Evolutionary conservation across 495 filamentous ascomycete species (phyloP), one percentile per base, ranked within the genome.

Genomic region (Aspergillus cristatus): DNA sequence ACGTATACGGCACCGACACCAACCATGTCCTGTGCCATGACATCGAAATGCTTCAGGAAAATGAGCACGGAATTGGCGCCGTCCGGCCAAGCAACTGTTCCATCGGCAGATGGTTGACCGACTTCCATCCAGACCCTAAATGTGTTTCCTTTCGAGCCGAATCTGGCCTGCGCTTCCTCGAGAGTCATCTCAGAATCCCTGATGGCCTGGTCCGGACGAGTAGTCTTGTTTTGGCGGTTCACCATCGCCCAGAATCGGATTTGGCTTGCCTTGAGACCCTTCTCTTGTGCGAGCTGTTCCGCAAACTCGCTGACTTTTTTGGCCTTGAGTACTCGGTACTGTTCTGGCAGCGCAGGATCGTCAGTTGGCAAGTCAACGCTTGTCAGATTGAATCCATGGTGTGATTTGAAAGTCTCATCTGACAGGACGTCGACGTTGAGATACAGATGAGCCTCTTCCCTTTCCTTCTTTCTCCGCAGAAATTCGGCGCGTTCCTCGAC

Each of bases 181-280:
- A 96, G 66, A 5, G 81, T 85, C 60, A 86, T 82, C n/a, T 79
- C 70, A 2, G 74, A 62, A 39, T 91, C 84, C 42, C 70, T 71
- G 34, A 97, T 74, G 3, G 88, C 84, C 33, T 83, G 77, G 53
- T 99, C 91, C 1, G 93, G 91, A 17, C 91, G 75, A 30, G 82
- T 81, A 0, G 91, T 97, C 64, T 94, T 95, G 54, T 99, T 99
- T 52, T 99, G 91, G 7, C 91, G 84, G 50, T 94, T 96, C 0
- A 99, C 93, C 86, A 99, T 94, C 28, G 84, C 78, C 93, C 91
- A 97, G 31, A 94, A 71, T 18, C 91, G 78, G 14, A 97, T 58
- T 22, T 71, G 70, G 29, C 74, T 72, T 3, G 78, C 65, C 34
- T 77, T 57, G 14, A 68, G 28, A 2, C 62, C 67, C n/a, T 77